Percentiles rank a stretch among this genome's conserved stretches.
Conservation (phyloP, 306 rosid species). For the Pyrus betulifolia region DNA sequence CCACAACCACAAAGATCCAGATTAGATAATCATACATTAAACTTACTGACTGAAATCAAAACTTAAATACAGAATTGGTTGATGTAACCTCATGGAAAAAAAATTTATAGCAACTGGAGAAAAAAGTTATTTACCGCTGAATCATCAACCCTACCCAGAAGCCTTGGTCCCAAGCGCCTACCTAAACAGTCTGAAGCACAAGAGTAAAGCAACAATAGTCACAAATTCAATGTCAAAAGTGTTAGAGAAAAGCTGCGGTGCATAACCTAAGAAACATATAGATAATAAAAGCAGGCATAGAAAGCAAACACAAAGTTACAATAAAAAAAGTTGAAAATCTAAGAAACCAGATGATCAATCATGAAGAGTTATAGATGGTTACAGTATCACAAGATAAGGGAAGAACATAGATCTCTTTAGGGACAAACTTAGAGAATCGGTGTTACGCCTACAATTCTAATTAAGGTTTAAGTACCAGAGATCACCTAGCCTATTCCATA, state of each 20-base stretch:
- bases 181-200: conserved; percentile 86
- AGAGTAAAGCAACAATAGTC: conserved; percentile 22
- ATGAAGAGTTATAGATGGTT: background rate
- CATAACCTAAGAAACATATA: conserved; percentile 6
- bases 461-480: background rate
- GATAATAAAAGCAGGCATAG: background rate
- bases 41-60: background rate
- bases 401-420: background rate
- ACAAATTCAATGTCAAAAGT: conserved; percentile 11
- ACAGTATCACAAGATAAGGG: conserved; percentile 4
- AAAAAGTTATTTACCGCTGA: conserved; percentile 67
- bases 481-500: background rate
- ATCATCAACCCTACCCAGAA: conserved; percentile 91
- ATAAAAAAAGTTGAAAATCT: background rate
- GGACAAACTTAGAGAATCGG: background rate
- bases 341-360: background rate
- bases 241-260: conserved; percentile 6
- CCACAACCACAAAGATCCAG: conserved; percentile 23
- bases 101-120: background rate
- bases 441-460: background rate
- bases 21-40: conserved; percentile 11
- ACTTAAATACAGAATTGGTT: background rate
- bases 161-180: conserved; percentile 94
- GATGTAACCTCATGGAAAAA: background rate
- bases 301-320: background rate